Evolutionary conservation across 805 yeast genomes (phyloP).

Genomic region (Komagataella populi): DNA sequence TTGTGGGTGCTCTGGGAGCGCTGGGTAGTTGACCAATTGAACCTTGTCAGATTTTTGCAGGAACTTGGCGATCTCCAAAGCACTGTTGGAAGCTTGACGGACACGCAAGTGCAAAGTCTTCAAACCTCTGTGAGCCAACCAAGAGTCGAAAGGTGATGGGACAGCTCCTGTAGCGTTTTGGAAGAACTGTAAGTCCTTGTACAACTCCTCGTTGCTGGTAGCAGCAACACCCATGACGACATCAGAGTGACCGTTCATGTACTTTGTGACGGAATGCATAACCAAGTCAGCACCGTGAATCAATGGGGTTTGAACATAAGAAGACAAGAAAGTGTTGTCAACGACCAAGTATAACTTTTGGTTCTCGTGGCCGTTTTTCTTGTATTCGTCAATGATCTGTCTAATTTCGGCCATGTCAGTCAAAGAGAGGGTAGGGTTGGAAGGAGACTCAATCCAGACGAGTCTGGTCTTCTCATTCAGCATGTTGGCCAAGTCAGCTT

Average conservation of each 20-base stretch:
- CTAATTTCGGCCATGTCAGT: constrained; percentile 63
- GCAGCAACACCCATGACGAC: constrained; percentile 80
- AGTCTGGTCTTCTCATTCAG: constrained; percentile 52
- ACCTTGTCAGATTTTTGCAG: constrained; percentile 39
- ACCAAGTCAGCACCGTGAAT: constrained; percentile 77
- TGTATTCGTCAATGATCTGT: constrained; percentile 27
- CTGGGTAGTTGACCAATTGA: constrained; percentile 70
- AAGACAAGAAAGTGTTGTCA: constrained; percentile 82
- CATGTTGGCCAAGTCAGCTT: constrained; percentile 39
- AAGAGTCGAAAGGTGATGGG: constrained; percentile 82
- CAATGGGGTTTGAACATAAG: constrained; percentile 78
- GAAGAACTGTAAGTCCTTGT: constrained; percentile 56
- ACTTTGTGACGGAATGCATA: constrained; percentile 81
- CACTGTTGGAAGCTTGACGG: constrained; percentile 51
- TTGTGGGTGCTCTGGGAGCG: constrained; percentile 51
- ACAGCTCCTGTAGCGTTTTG: constrained; percentile 85
- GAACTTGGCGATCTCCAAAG: constrained; percentile 56
- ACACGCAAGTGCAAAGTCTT: constrained; percentile 77
- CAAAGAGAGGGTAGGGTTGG: constrained; percentile 74
- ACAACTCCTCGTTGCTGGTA: constrained; percentile 45
- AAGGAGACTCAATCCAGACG: constrained; percentile 84
- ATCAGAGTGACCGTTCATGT: constrained; percentile 86
- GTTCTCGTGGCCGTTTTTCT: constrained; percentile 25
- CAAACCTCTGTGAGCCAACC: constrained; percentile 89
- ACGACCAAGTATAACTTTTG: constrained; percentile 53